Base-by-base conservation (phyloP, 768 basidiomycete genomes). In the Mycena floridula region DNA sequence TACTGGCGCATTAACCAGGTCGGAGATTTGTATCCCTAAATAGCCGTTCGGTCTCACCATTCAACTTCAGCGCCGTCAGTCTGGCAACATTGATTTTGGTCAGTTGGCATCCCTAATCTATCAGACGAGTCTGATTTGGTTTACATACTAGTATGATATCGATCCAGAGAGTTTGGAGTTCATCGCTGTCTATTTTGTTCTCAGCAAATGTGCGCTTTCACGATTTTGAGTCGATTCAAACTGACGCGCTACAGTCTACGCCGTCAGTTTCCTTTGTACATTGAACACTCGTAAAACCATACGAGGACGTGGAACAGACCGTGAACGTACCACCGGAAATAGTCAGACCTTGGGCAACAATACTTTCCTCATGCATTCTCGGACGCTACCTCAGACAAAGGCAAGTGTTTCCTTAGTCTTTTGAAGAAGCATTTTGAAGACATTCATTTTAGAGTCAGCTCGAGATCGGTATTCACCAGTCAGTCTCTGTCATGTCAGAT, bases 1-100 rank as follows among this genome's bases (percentile, higher is more conserved):
- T 48, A 83, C 81, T 0, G 82, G 82, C 16, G 62, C 66, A 5
- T 43, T 82, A 40, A 80, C 79, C n/a, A 78, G 77, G 80, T 73
- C 52, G 39, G 37, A 15, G 46, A 21, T 26, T 2, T 23, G 8
- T 18, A 7, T 24, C 20, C 18, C 12, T 35, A 21, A 35, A 25
- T 25, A 9, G 16, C 28, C 18, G 22, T 11, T 28, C 28, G 22
- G 26, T 12, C 27, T 42, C 7, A 49, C 43, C n/a, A n/a, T 23
- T 35, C 23, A 25, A 26, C 13, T 5, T n/a, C 48, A 76, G 76
- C 36, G 64, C 67, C 3, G 50, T 73, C 53, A 73, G 74, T 51
- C 47, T 72, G n/a, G 57, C 54, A 23, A 68, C 67, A 3, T 42
- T 72, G 30, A 50, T 67, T 23, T 51, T 70, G 40, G 70, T 69